phyloP scores from a whole-genome alignment of 202 grass and related monocot species.

The Bolboschoenoplectus hybrid region DNA sequence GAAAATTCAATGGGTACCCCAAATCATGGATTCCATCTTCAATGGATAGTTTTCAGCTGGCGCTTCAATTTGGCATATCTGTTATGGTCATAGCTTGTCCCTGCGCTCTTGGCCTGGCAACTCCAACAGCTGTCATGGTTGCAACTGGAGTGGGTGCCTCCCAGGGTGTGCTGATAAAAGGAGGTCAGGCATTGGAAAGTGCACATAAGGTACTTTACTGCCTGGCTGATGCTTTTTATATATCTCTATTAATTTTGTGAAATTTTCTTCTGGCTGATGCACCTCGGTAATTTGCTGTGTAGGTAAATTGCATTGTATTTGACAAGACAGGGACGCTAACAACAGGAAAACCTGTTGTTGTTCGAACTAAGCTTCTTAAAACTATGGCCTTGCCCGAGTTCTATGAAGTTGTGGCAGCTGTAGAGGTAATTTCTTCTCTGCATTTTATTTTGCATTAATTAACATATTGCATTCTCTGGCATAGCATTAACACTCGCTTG shows the following conservation, averaged over 20 bases:
- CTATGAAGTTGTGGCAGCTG: slow-evolving; percentile 62
- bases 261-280: slow-evolving; percentile 10
- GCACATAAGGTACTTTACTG: slow-evolving; percentile 70
- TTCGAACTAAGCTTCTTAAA: slow-evolving; percentile 64
- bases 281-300: slow-evolving; percentile 7
- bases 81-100: slow-evolving; percentile 99
- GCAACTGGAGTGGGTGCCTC: slow-evolving; percentile 94
- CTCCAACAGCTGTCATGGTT: slow-evolving; percentile 98
- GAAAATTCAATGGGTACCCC: slow-evolving; percentile 68
- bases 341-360: slow-evolving; percentile 76
- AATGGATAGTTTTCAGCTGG: slow-evolving; percentile 94
- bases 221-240: slow-evolving; percentile 19
- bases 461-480: neutral
- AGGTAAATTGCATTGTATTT: slow-evolving; percentile 91
- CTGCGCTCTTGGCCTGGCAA: slow-evolving; percentile 83
- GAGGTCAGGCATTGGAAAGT: slow-evolving; percentile 89
- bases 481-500: slow-evolving; percentile 2
- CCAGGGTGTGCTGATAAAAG: slow-evolving; percentile 91
- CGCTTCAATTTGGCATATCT: slow-evolving; percentile 96
- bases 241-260: slow-evolving; percentile 4
- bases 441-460: neutral
- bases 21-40: slow-evolving; percentile 82
- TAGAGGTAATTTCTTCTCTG: slow-evolving; percentile 57
- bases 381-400: slow-evolving; percentile 83
- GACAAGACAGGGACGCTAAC: slow-evolving; percentile 96